Evolutionary conservation across 2,329 filamentous ascomycete genomes (phyloP).

Genomic region (Rhinocladiella similis): DNA sequence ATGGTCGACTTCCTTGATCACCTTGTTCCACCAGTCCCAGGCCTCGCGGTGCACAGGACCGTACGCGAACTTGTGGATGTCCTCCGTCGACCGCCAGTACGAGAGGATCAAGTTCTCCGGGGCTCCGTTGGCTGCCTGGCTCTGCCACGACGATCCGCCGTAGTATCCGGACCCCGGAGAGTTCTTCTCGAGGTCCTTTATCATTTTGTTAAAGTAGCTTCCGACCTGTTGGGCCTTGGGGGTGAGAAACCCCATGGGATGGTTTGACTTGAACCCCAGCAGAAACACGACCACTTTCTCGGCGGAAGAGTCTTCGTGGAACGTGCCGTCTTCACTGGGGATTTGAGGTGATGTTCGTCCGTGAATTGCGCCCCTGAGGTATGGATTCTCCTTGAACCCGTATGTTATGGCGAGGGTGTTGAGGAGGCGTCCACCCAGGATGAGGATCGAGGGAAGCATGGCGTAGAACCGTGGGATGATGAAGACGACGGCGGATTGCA

Average conservation of each 20-base stretch:
- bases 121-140: constrained; percentile 34
- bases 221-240: constrained; percentile 35
- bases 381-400: constrained; percentile 39
- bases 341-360: constrained; percentile 41
- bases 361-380: constrained; percentile 37
- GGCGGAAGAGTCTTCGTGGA: constrained; percentile 29
- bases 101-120: constrained; percentile 39
- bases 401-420: constrained; percentile 37
- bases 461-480: constrained; percentile 35
- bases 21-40: constrained; percentile 47
- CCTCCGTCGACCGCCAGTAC: constrained; percentile 45
- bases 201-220: constrained; percentile 36
- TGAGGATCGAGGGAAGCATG: constrained; percentile 35
- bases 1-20: constrained; percentile 37
- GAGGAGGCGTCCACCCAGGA: constrained; percentile 35
- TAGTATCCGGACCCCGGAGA: constrained; percentile 34
- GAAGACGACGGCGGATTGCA: constrained; percentile 40
- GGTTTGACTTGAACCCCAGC: constrained; percentile 39
- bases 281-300: constrained; percentile 41
- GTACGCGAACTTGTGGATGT: constrained; percentile 48
- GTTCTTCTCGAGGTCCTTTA: constrained; percentile 26
- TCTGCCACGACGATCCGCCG: constrained; percentile 37
- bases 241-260: constrained; percentile 44
- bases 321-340: constrained; percentile 36
- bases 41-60: constrained; percentile 40